Conservation (phyloP, 805 yeast genomes). For the Candida maris region DNA sequence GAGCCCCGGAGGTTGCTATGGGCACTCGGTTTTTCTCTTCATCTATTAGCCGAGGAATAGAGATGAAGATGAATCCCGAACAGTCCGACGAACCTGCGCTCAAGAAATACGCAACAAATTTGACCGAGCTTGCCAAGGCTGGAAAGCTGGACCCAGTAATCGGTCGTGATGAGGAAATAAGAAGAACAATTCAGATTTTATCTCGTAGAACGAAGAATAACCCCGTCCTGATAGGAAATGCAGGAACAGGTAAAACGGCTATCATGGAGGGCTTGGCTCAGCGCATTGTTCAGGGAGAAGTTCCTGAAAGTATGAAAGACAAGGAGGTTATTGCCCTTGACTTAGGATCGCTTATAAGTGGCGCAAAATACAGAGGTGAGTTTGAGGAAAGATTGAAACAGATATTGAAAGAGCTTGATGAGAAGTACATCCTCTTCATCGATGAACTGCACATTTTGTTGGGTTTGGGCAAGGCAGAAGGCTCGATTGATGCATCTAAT, state of each 20-base stretch:
- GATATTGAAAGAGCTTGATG: conserved; percentile 80
- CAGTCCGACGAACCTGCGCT: conserved; percentile 66
- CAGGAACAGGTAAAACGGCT: conserved; percentile 98
- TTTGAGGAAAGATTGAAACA: conserved; percentile 85
- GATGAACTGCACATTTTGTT: conserved; percentile 88
- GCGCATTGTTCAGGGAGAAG: conserved; percentile 85
- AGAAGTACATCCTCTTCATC: conserved; percentile 72
- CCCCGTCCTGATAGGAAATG: conserved; percentile 92
- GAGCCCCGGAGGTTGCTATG: too few relatives aligned
- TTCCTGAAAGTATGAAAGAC: conserved; percentile 88
- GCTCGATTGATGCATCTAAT: conserved; percentile 93
- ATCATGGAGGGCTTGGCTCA: conserved; percentile 96
- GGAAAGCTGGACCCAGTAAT: conserved; percentile 96
- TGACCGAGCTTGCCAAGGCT: conserved; percentile 80
- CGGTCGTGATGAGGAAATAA: conserved; percentile 93
- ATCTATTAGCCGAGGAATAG: conserved; percentile 7
- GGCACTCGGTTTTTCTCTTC: conserved; percentile 23
- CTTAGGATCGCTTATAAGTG: conserved; percentile 84
- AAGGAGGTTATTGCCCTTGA: conserved; percentile 83
- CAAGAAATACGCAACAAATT: conserved; percentile 79
- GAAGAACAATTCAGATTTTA: conserved; percentile 86
- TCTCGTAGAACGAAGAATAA: conserved; percentile 93
- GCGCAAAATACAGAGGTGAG: conserved; percentile 95
- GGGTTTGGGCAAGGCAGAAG: conserved; percentile 92
- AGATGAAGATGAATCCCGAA: conserved; percentile 32